phyloP scores from a whole-genome alignment of 306 rosid species.

The Trichosanthes truncata region DNA sequence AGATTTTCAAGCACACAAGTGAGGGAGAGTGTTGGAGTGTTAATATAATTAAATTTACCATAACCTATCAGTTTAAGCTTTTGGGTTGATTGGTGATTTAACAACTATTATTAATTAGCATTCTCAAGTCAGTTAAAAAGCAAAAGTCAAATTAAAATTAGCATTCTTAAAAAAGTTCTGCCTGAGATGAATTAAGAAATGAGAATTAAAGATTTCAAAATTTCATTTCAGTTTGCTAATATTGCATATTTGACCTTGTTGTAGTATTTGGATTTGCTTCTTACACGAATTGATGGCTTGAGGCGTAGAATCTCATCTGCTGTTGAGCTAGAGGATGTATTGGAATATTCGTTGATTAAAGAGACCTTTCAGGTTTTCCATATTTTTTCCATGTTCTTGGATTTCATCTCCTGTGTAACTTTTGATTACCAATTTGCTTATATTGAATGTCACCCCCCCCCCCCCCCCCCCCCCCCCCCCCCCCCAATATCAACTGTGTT shows the following conservation, averaged over 20 bases:
- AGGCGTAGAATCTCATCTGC: slow-evolving; percentile 62
- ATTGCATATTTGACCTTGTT: slow-evolving; percentile 13
- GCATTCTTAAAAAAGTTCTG: background rate
- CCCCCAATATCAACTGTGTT: background rate
- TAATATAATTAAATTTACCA: no score
- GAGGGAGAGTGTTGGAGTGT: no score
- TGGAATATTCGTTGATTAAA: slow-evolving; percentile 49
- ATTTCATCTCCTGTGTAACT: background rate
- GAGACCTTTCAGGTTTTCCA: slow-evolving; percentile 74
- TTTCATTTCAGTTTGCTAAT: background rate
- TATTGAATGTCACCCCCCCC: background rate
- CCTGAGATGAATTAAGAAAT: background rate
- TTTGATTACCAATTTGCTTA: background rate
- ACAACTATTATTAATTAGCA: background rate
- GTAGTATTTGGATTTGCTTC: slow-evolving; percentile 82
- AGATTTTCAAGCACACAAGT: no score
- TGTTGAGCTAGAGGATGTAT: slow-evolving; percentile 24
- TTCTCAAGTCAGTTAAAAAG: background rate
- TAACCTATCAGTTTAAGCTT: no score
- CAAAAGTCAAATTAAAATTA: background rate
- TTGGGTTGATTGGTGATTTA: no score
- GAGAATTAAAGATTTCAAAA: background rate
- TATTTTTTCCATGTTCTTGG: slow-evolving; percentile 26
- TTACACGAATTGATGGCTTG: slow-evolving; percentile 82
- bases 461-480: background rate